These are phyloP conservation scores for Macrophomina phaseolina DNA, from an alignment of 2,329 filamentous ascomycete genomes.

Conservation along the genomic window DNA sequence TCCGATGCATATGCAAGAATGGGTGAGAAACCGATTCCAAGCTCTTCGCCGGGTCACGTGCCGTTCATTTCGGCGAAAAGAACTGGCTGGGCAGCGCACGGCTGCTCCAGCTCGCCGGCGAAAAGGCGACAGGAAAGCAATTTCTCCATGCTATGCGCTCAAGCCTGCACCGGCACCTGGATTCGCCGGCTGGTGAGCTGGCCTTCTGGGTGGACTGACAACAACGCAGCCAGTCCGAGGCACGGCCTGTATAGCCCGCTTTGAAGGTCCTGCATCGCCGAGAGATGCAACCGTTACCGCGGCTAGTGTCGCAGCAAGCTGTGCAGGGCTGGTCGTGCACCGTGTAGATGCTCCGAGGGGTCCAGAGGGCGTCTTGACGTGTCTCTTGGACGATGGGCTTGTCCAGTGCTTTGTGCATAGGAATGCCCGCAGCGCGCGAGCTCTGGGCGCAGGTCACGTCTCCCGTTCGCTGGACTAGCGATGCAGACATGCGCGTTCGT, in stretches of 20 bases:
- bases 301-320: neutral
- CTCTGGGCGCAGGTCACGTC: neutral
- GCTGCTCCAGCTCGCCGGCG: neutral
- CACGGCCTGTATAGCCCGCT: neutral
- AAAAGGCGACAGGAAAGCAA: neutral
- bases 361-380: neutral
- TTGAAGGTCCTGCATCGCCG: neutral
- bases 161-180: neutral
- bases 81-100: slow-evolving; percentile 8
- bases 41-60: slow-evolving; percentile 9
- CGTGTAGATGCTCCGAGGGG: neutral
- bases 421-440: neutral
- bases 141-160: slow-evolving; percentile 9
- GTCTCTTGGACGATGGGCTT: neutral
- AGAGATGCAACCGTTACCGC: slow-evolving; percentile 10
- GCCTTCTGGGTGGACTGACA: slow-evolving; percentile 3
- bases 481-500: slow-evolving; percentile 20
- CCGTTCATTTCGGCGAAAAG: slow-evolving; percentile 20
- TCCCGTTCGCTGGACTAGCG: slow-evolving; percentile 6
- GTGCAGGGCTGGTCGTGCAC: neutral
- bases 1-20: neutral
- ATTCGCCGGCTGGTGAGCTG: slow-evolving; percentile 7
- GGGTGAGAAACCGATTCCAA: neutral
- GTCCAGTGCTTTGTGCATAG: neutral
- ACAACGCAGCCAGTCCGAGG: slow-evolving; percentile 2